Evolutionary conservation across 768 basidiomycete genomes (phyloP), one percentile per base, ranked within the genome.

Genomic region (Termitomyces sp.): DNA sequence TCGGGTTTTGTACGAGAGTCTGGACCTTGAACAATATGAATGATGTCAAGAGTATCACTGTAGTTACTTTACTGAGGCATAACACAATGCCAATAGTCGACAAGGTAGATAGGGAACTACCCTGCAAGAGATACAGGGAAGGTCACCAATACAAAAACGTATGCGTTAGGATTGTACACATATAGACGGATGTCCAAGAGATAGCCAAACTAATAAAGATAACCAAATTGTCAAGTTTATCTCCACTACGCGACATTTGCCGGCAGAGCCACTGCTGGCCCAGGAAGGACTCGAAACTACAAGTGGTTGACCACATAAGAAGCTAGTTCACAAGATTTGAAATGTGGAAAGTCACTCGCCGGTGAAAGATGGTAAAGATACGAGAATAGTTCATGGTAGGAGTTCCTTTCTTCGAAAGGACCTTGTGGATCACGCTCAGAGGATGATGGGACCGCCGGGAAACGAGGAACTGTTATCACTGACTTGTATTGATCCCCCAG

Each of bases 1-100:
- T 63, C 83, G 86, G 50, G 83, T 89, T 47, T 64, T 89, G 33
- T 91, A 91, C 56, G 61, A 55, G 19, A 12, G 21, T 54, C 31
- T 31, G 45, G 51, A 56, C 30, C 49, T 28, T 19, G 43, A 55
- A n/a, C 38, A 40, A 41, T 28, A 44, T 26, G 31, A 33, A 33
- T 54, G 15, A 35, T 35, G 19, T 43, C n/a, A 31, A 5, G 17
- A 50, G 35, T 10, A 4, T 17, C 4, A 4, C 15, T 35, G 35
- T 35, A 30, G 30, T 21, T 2, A 9, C 8, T 44, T 44, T 15
- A 45, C 8, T 8, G 15, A n/a, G 19, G 12, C 15, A 33, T 33
- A 42, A 12, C 11, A 14, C 28, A 30, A 53, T 21, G 30, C n/a
- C 19, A 33, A 3, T 53, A 23, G 17, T 40, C 5, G 21, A 23